These are phyloP conservation scores for Ceratocystis colombiana DNA, from an alignment of 2,329 filamentous ascomycete species.

Conservation along the genomic window DNA sequence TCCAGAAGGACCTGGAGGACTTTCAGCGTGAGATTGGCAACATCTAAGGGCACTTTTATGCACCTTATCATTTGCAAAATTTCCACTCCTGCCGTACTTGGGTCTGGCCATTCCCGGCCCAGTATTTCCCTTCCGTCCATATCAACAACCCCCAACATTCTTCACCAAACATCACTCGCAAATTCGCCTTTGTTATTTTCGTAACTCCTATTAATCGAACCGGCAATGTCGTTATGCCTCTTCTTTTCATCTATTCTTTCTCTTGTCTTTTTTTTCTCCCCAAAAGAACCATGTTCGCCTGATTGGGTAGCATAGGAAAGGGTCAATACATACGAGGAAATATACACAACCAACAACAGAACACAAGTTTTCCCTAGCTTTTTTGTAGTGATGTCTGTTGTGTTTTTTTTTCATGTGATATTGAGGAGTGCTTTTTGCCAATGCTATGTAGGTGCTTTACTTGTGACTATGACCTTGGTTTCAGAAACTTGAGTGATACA, in stretches of 20 bases:
- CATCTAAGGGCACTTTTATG: conserved; percentile 51
- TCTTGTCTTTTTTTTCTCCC: conserved; percentile 8
- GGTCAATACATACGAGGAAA: conserved; percentile 13
- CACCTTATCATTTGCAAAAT: conserved; percentile 12
- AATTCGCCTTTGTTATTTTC: conserved; percentile 10
- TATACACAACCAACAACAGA: conserved; percentile 16
- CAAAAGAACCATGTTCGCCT: conserved; percentile 12
- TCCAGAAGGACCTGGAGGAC: conserved; percentile 85
- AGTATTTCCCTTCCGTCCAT: neutral
- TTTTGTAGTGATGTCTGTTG: too few relatives aligned
- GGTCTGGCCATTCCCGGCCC: neutral
- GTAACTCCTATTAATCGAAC: conserved; percentile 12
- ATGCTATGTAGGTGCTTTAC: too few relatives aligned
- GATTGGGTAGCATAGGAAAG: conserved; percentile 12
- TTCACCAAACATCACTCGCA: conserved; percentile 10
- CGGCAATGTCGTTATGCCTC: conserved; percentile 11
- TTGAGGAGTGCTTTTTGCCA: too few relatives aligned
- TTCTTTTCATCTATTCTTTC: conserved; percentile 16
- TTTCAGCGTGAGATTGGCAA: conserved; percentile 87
- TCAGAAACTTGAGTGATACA: too few relatives aligned
- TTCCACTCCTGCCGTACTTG: conserved; percentile 19
- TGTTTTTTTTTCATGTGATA: too few relatives aligned
- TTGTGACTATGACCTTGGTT: too few relatives aligned
- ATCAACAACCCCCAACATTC: neutral
- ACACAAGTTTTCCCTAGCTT: neutral